A percentile compares a stretch with the other conserved stretches of the same genome.
Evolutionary conservation across 2,329 filamentous ascomycete species (phyloP).

Genomic region (Davidsoniella eucalypti): DNA sequence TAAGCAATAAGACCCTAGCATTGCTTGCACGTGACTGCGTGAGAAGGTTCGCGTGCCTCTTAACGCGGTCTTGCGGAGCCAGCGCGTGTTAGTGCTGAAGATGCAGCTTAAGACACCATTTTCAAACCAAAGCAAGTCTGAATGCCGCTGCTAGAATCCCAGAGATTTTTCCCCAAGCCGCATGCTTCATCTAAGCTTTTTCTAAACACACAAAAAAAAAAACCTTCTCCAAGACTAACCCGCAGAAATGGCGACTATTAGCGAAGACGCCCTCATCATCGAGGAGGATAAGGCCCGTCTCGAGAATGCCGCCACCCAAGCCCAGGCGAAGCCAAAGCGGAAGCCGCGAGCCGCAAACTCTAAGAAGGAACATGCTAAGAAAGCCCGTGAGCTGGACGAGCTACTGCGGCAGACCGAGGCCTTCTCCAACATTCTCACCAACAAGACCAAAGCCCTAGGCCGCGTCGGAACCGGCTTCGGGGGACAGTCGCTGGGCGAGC

Average conservation of each 20-base stretch:
- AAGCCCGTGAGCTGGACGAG: constrained; percentile 42
- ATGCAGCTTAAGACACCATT: background rate
- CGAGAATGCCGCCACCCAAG: constrained; percentile 25
- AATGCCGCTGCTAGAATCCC: no score
- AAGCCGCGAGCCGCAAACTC: constrained; percentile 32
- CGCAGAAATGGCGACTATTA: constrained; percentile 6
- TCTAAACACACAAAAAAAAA: background rate
- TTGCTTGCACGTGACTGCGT: constrained; percentile 5
- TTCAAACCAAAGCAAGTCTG: no score
- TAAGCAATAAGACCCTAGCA: background rate
- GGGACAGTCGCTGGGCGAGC: constrained; percentile 42
- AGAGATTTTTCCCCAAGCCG: no score
- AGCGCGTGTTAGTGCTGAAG: background rate
- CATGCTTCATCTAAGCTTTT: no score
- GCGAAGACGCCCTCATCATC: constrained; percentile 18
- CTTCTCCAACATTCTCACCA: constrained; percentile 45
- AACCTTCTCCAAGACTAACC: background rate
- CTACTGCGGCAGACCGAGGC: constrained; percentile 42
- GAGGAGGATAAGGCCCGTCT: constrained; percentile 23
- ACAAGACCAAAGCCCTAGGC: constrained; percentile 46
- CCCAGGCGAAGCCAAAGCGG: constrained; percentile 30
- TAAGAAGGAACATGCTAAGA: constrained; percentile 32
- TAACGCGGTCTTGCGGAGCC: background rate
- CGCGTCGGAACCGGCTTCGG: constrained; percentile 44
- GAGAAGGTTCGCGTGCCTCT: background rate